Evolutionary conservation across 257 asterid genomes (phyloP).

Genomic region (Osmanthus fragrans): DNA sequence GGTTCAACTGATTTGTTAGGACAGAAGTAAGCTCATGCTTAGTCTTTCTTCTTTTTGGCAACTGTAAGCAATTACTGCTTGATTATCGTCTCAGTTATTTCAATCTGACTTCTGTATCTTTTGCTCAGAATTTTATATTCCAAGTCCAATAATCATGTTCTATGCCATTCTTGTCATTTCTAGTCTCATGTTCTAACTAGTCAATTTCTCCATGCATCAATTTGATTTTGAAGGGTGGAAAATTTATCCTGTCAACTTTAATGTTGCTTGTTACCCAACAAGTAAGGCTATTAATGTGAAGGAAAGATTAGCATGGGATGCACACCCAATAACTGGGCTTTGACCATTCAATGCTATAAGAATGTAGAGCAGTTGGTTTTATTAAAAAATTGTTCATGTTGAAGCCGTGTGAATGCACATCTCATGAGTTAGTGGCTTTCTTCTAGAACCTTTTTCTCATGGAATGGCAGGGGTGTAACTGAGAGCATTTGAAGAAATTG

Average conservation of each 20-base stretch:
- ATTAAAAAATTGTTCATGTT: not conserved
- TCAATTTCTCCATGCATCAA: not conserved
- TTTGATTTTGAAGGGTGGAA: not conserved
- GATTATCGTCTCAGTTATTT: slow-evolving; percentile 34
- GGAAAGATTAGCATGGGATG: not conserved
- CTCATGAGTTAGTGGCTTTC: not conserved
- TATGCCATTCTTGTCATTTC: not conserved
- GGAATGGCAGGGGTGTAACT: not conserved
- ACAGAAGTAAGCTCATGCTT: slow-evolving; percentile 36
- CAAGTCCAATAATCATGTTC: not conserved
- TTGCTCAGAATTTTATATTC: slow-evolving; percentile 27
- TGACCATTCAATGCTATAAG: not conserved
- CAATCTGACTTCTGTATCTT: slow-evolving; percentile 30
- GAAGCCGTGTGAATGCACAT: not conserved
- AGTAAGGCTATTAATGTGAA: not conserved
- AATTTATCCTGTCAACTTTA: not conserved
- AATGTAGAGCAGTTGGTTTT: not conserved
- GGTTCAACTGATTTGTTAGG: slow-evolving; percentile 39
- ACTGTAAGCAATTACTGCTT: slow-evolving; percentile 41
- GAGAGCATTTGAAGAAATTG: not conserved
- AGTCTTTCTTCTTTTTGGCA: slow-evolving; percentile 23
- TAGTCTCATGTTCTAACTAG: not conserved
- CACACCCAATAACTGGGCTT: not conserved
- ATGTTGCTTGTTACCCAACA: not conserved
- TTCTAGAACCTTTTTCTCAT: not conserved